Evolutionary conservation across 1,284 basidiomycete genomes (phyloP).

Genomic region (Ceratobasidium sp.): DNA sequence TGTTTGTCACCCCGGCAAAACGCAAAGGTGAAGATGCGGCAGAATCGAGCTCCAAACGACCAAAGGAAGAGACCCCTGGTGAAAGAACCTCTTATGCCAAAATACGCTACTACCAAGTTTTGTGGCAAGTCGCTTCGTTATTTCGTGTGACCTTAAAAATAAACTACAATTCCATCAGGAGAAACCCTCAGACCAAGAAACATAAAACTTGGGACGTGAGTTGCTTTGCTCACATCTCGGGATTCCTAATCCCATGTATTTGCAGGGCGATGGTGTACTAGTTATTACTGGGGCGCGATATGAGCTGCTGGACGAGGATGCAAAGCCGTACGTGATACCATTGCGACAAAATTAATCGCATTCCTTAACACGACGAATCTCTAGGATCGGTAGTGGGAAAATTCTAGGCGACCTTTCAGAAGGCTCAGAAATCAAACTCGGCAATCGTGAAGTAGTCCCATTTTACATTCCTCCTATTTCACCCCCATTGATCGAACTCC

Average conservation of each 20-base stretch:
- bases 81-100: constrained; percentile 26
- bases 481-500: background rate
- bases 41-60: background rate
- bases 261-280: constrained; percentile 46
- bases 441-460: constrained; percentile 77
- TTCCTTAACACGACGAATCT: background rate
- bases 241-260: constrained; percentile 15
- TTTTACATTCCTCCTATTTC: background rate
- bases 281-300: constrained; percentile 39
- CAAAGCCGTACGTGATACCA: constrained; percentile 64
- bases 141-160: background rate
- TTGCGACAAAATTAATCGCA: background rate
- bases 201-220: constrained; percentile 63
- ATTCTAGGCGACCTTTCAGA: constrained; percentile 58
- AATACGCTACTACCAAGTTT: constrained; percentile 29
- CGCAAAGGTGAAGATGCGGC: constrained; percentile 14
- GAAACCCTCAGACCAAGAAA: constrained; percentile 60
- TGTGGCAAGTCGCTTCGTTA: constrained; percentile 22
- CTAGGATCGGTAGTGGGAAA: constrained; percentile 54
- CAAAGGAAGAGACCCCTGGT: constrained; percentile 5
- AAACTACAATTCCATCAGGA: constrained; percentile 43
- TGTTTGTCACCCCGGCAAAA: constrained; percentile 41
- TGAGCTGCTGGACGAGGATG: constrained; percentile 64
- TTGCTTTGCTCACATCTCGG: constrained; percentile 25
- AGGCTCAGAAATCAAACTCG: constrained; percentile 71